phyloP scores from a whole-genome alignment of 2,329 filamentous ascomycete genomes.

The Ascochyta rabiei region DNA sequence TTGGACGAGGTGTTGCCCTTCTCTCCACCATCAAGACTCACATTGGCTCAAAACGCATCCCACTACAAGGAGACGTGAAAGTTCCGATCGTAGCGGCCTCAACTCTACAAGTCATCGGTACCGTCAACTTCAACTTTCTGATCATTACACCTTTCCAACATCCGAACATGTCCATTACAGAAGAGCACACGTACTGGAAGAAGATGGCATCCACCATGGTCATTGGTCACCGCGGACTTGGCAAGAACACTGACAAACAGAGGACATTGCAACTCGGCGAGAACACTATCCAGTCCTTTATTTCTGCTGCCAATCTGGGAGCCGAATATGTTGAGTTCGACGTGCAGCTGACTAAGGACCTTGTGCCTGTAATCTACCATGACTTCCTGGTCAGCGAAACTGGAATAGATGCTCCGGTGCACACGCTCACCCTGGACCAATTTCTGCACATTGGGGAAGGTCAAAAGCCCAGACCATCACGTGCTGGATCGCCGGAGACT shows the following conservation, averaged over 20 bases:
- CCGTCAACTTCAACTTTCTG: constrained; percentile 95
- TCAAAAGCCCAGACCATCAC: constrained; percentile 54
- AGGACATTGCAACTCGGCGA: constrained; percentile 92
- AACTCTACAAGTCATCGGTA: constrained; percentile 86
- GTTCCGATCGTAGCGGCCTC: constrained; percentile 87
- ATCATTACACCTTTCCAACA: constrained; percentile 94
- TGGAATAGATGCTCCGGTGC: constrained; percentile 93
- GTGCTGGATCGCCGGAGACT: constrained; percentile 53
- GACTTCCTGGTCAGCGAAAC: constrained; percentile 98
- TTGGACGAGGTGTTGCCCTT: constrained; percentile 87
- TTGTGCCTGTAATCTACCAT: constrained; percentile 97
- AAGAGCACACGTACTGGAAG: constrained; percentile 95
- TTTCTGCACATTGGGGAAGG: constrained; percentile 84
- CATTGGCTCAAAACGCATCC: constrained; percentile 85
- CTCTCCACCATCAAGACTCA: constrained; percentile 84
- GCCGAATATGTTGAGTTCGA: constrained; percentile 78
- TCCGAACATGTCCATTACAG: constrained; percentile 89
- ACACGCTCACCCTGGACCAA: constrained; percentile 92
- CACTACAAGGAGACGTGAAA: constrained; percentile 87
- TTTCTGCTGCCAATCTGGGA: constrained; percentile 91
- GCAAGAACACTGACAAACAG: constrained; percentile 85
- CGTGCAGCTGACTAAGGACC: constrained; percentile 97
- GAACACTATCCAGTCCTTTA: constrained; percentile 95
- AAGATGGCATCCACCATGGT: constrained; percentile 87
- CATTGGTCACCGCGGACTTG: constrained; percentile 73